Evolutionary conservation across 192 early-diverging fungal species (phyloP), one percentile per base, ranked within the genome.

Genomic region (Podila epicladia): DNA sequence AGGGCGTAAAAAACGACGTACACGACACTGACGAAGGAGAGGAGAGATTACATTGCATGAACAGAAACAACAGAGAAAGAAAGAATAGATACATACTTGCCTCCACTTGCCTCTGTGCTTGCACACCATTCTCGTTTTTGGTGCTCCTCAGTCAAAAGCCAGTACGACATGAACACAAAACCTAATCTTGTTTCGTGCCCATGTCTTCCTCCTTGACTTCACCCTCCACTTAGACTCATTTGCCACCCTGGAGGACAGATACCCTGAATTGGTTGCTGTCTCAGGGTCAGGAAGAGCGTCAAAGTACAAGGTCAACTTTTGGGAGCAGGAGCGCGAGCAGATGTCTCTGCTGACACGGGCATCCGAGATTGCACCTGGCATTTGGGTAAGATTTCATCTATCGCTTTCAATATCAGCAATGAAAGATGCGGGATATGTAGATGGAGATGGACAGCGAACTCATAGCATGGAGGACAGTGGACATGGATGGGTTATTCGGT

Each of bases 281-380:
- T 67, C 83, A 19, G 73, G 59, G 33, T 31, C 72, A 24, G 84
- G 85, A 1, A 49, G 64, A 35, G 35, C 66, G 3, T 57, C 66
- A 37, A 76, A 72, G 73, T 73, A 89, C 71, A 83, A 75, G 63
- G 70, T 89, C 7, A 75, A 85, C 58, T 87, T 89, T 61, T 74
- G 71, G 72, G 87, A 87, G 33, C 82, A 79, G 65, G 87, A 89
- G 58, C 66, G 84, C 20, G 83, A 85, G 48, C 85, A 89, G 73
- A 89, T 89, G 87, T 62, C 78, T 12, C 41, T 82, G 53, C 57
- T 89, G 31, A 87, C 88, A 7, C 63, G 72, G 20, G 84, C 84
- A 15, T 78, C 84, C 2, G 79, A 87, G 73, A 82, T 84, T 53
- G 85, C 86, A 48, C 73, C 59, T 12, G 82, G 84, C 24, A 58